phyloP scores from a whole-genome alignment of 345 rosid genomes.

The Lepidium aucheri region DNA sequence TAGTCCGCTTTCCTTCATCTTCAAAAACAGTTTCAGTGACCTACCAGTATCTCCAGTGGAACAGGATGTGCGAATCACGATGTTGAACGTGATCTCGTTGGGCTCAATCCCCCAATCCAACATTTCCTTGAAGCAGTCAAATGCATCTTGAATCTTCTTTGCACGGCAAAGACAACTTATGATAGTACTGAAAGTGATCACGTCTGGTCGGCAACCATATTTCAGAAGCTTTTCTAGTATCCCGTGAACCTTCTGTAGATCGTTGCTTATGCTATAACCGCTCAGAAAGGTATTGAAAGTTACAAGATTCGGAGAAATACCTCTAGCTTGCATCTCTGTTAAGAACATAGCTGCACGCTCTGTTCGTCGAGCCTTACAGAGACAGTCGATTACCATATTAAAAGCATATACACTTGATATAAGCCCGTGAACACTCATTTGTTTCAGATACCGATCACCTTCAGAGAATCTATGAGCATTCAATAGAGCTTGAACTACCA shows the following conservation, averaged over 20 bases:
- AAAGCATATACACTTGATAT: slow-evolving; percentile 47
- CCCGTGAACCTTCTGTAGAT: slow-evolving; percentile 35
- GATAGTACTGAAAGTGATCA: slow-evolving; percentile 64
- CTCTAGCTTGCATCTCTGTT: slow-evolving; percentile 45
- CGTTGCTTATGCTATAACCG: slow-evolving; percentile 46
- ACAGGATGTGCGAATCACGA: slow-evolving; percentile 52
- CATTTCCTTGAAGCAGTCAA: slow-evolving; percentile 80
- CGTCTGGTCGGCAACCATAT: slow-evolving; percentile 59
- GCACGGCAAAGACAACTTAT: slow-evolving; percentile 75
- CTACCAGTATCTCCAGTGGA: slow-evolving; percentile 42
- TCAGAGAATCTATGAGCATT: slow-evolving; percentile 36
- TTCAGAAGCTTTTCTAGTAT: slow-evolving; percentile 47
- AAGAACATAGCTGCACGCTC: slow-evolving; percentile 41
- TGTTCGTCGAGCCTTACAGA: slow-evolving; percentile 53
- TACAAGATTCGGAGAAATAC: slow-evolving; percentile 57
- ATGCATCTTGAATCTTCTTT: slow-evolving; percentile 55
- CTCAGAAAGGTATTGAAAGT: slow-evolving; percentile 75
- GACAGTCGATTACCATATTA: slow-evolving; percentile 72
- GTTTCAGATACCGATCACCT: slow-evolving; percentile 44
- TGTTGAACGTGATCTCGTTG: slow-evolving; percentile 60
- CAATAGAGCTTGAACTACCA: slow-evolving; percentile 53
- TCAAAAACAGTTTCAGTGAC: slow-evolving; percentile 43
- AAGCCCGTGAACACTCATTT: slow-evolving; percentile 41
- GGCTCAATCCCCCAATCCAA: slow-evolving; percentile 72
- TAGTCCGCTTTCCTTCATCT: slow-evolving; percentile 57